These are phyloP conservation scores for Linnemannia zychae DNA, from an alignment of 192 early-diverging fungal species.

Conservation along the genomic window DNA sequence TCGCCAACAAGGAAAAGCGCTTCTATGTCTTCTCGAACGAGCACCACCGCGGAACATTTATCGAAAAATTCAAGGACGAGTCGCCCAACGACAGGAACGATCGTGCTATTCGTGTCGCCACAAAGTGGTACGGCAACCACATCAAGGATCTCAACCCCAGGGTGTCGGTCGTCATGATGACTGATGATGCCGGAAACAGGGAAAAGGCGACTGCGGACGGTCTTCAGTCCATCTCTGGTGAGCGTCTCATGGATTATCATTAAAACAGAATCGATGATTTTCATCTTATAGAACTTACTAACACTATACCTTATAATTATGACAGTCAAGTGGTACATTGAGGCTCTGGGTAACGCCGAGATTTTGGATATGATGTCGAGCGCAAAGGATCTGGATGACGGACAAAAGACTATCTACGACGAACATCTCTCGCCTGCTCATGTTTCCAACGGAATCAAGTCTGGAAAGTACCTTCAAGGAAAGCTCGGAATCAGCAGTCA, in stretches of 20 bases:
- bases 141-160: constrained; percentile 57
- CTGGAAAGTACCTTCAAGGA: constrained; percentile 84
- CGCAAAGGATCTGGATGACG: constrained; percentile 75
- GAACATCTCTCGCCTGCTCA: constrained; percentile 85
- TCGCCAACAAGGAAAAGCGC: constrained; percentile 77
- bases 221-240: constrained; percentile 78
- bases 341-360: constrained; percentile 78
- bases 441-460: constrained; percentile 88
- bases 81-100: constrained; percentile 97
- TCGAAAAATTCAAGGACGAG: constrained; percentile 85
- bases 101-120: constrained; percentile 89
- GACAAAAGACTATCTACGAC: constrained; percentile 64
- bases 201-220: constrained; percentile 74
- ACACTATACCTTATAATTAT: neutral
- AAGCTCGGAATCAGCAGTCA: constrained; percentile 85
- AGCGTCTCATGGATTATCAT: neutral
- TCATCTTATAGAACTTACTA: no score
- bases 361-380: constrained; percentile 91
- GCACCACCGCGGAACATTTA: constrained; percentile 90
- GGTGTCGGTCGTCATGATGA: constrained; percentile 79
- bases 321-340: constrained; percentile 83
- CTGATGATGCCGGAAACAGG: constrained; percentile 93
- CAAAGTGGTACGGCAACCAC: constrained; percentile 89
- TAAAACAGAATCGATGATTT: neutral
- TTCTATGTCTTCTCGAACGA: constrained; percentile 98